phyloP scores from a whole-genome alignment of 805 yeast species.

The Torulaspora delbrueckii region DNA sequence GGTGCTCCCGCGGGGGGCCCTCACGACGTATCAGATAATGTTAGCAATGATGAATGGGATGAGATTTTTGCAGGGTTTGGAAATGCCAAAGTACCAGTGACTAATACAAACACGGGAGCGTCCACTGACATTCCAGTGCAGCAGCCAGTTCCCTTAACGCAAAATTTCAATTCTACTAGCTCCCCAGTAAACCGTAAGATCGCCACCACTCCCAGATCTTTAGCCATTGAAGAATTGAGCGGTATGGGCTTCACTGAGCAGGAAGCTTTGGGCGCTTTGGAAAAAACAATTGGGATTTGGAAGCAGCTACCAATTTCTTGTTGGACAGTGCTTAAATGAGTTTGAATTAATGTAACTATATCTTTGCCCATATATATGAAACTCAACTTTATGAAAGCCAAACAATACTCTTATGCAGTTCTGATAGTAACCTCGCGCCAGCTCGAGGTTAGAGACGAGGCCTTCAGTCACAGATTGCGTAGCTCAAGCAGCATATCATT shows the following conservation, averaged over 20 bases:
- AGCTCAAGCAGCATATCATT: slow-evolving; percentile 29
- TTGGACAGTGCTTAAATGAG: slow-evolving; percentile 57
- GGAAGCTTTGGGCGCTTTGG: slow-evolving; percentile 64
- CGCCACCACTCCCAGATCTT: slow-evolving; percentile 44
- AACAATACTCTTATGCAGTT: not conserved
- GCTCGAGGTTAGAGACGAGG: not conserved
- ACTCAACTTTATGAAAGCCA: not conserved
- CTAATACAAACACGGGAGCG: slow-evolving; percentile 7
- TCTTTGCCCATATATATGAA: not conserved
- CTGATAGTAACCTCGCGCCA: not conserved
- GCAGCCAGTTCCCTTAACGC: slow-evolving; percentile 14
- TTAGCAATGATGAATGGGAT: slow-evolving; percentile 80
- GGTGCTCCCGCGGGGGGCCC: slow-evolving; percentile 4
- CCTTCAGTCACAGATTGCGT: slow-evolving; percentile 4
- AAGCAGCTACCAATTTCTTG: slow-evolving; percentile 80
- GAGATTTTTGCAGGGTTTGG: slow-evolving; percentile 88
- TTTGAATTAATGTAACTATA: not conserved
- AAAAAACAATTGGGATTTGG: slow-evolving; percentile 68
- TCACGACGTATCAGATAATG: slow-evolving; percentile 12
- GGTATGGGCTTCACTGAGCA: slow-evolving; percentile 83
- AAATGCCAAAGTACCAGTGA: slow-evolving; percentile 33
- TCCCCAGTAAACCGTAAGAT: slow-evolving; percentile 28
- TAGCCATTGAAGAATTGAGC: slow-evolving; percentile 69
- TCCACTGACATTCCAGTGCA: slow-evolving; percentile 9
- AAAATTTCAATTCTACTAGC: slow-evolving; percentile 5